Evolutionary conservation across 1,284 basidiomycete species (phyloP).

Genomic region (Takashimella tepidaria): DNA sequence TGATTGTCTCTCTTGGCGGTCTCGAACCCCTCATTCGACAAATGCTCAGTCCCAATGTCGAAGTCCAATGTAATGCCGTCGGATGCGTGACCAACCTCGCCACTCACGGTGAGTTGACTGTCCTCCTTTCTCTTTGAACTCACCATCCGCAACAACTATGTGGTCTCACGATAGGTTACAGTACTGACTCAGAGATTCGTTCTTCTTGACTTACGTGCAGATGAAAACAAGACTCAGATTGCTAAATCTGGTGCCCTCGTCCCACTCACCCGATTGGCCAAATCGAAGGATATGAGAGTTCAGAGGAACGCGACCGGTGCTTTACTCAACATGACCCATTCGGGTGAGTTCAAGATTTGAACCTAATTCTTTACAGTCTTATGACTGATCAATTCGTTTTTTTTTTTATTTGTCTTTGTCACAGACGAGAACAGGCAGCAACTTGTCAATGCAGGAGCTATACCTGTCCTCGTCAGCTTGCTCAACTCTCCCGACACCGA

Average conservation of each 20-base stretch:
- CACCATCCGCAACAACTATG: no score
- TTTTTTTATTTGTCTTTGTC: neutral
- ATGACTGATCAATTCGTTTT: neutral
- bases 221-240: constrained; percentile 99
- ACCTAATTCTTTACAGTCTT: neutral
- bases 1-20: constrained; percentile 96
- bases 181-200: no score
- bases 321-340: constrained; percentile 98
- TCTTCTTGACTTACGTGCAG: constrained; percentile 46
- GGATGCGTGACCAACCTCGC: constrained; percentile 99
- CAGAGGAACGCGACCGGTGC: constrained; percentile 98
- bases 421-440: constrained; percentile 97
- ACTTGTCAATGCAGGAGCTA: constrained; percentile 96
- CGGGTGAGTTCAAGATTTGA: constrained; percentile 56
- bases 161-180: no score
- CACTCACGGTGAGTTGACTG: constrained; percentile 84
- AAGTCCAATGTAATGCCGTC: constrained; percentile 99
- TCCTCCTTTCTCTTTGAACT: constrained; percentile 1
- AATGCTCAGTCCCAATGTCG: constrained; percentile 98
- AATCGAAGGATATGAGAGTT: constrained; percentile 98
- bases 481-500: constrained; percentile 97
- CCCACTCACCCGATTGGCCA: constrained; percentile 89
- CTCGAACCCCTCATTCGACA: constrained; percentile 97
- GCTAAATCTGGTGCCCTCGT: constrained; percentile 98
- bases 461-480: constrained; percentile 92